phyloP scores from a whole-genome alignment of 768 basidiomycete genomes.

The Lentinula detonsa region DNA sequence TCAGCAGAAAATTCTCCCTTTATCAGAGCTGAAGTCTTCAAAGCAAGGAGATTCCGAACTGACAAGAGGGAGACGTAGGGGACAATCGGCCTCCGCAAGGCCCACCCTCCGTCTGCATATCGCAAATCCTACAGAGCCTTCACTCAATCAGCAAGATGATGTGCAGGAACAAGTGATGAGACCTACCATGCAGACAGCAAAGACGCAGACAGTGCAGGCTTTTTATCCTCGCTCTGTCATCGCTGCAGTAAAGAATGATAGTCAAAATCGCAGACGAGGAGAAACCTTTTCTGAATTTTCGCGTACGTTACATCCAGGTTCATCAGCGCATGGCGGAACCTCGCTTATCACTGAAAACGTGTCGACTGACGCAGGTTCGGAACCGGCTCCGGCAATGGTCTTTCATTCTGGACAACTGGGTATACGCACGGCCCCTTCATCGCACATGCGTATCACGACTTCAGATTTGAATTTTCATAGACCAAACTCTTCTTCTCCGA shows the following conservation, averaged over 20 bases:
- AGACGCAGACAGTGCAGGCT: neutral
- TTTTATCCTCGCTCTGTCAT: neutral
- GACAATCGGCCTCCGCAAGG: slow-evolving; percentile 3
- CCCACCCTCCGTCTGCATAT: slow-evolving; percentile 5
- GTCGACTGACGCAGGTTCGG: neutral
- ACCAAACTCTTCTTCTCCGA: neutral
- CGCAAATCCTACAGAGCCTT: slow-evolving; percentile 5
- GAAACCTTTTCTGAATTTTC: slow-evolving; percentile 5
- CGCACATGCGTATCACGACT: slow-evolving; percentile 3
- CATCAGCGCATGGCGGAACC: neutral
- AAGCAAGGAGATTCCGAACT: neutral
- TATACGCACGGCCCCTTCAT: neutral
- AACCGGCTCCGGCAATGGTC: neutral
- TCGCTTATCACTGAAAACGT: neutral
- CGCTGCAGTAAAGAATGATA: neutral
- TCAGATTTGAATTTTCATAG: neutral
- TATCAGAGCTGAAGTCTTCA: neutral
- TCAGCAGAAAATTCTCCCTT: neutral
- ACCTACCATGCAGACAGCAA: neutral
- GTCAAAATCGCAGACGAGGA: neutral
- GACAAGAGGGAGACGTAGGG: neutral
- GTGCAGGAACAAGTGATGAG: neutral
- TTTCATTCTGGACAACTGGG: neutral
- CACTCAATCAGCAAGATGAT: neutral
- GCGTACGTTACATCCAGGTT: neutral